Conservation (phyloP, 2,329 filamentous ascomycete species). For the Tympanopsis confertula region DNA sequence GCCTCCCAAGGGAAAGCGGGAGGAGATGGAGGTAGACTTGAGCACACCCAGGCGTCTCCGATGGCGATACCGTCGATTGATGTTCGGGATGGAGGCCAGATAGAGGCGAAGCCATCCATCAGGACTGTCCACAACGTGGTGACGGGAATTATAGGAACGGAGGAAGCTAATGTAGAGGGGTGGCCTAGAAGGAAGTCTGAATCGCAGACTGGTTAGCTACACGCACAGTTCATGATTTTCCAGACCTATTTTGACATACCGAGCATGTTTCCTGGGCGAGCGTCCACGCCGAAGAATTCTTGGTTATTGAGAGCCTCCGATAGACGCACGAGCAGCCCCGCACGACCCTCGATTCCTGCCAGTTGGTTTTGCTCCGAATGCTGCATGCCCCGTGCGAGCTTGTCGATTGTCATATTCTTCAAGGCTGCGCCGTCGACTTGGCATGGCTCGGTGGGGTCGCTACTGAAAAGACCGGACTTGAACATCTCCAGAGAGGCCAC, state of each 20-base stretch:
- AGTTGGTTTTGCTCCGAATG: constrained; percentile 54
- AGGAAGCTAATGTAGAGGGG: constrained; percentile 53
- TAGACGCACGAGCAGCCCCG: constrained; percentile 48
- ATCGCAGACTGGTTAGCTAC: constrained; percentile 10
- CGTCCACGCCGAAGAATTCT: constrained; percentile 55
- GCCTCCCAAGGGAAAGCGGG: constrained; percentile 10
- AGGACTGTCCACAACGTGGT: constrained; percentile 60
- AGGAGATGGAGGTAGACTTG: neutral
- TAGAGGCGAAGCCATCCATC: constrained; percentile 55
- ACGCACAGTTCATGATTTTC: constrained; percentile 1
- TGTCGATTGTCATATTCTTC: constrained; percentile 45
- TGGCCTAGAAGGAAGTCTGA: constrained; percentile 63
- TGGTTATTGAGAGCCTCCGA: constrained; percentile 51
- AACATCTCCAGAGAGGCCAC: constrained; percentile 51
- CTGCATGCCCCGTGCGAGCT: constrained; percentile 54
- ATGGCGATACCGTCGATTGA: constrained; percentile 26
- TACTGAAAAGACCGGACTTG: constrained; percentile 59
- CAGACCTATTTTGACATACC: constrained; percentile 29
- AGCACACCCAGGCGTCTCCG: constrained; percentile 34
- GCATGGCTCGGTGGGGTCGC: constrained; percentile 50
- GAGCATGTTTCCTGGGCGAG: constrained; percentile 62
- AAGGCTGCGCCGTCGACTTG: constrained; percentile 58
- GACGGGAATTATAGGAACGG: constrained; percentile 55
- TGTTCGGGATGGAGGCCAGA: constrained; percentile 61
- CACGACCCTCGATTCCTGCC: constrained; percentile 55